Evolutionary conservation across 257 asterid genomes (phyloP).

Genomic region (Eustoma russellianum): DNA sequence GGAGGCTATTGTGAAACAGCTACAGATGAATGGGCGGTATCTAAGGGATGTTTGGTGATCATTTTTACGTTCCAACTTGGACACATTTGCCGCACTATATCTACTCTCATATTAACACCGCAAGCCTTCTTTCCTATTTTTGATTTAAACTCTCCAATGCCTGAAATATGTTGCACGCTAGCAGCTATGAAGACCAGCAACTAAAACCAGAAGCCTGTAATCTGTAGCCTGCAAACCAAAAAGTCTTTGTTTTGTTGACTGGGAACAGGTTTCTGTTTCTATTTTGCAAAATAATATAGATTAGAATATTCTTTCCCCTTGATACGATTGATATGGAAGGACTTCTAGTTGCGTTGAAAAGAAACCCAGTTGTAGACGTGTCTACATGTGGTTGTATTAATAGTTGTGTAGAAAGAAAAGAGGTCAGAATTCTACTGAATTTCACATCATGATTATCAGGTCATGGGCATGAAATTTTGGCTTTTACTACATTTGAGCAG

Average conservation of each 20-base stretch:
- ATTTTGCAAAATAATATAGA: conserved; percentile 6
- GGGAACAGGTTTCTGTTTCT: conserved; percentile 6
- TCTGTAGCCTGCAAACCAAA: conserved; percentile 7
- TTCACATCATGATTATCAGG: no score
- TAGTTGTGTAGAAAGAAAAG: conserved; percentile 3
- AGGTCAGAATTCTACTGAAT: conserved; percentile 6
- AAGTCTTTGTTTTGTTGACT: conserved; percentile 13
- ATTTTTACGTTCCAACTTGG: not conserved
- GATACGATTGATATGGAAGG: conserved; percentile 3
- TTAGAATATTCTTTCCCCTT: not conserved
- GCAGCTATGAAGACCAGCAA: conserved; percentile 4
- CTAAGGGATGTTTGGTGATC: conserved; percentile 73
- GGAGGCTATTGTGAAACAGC: conserved; percentile 60
- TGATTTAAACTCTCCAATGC: not conserved
- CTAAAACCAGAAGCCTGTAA: conserved; percentile 2
- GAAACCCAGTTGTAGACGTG: conserved; percentile 2
- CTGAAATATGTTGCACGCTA: conserved; percentile 9
- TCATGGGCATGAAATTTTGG: not conserved
- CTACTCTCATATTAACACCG: not conserved
- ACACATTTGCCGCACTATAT: conserved; percentile 2
- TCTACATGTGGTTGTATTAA: conserved; percentile 9
- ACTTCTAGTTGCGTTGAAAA: conserved; percentile 10
- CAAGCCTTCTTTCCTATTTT: not conserved
- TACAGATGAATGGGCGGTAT: conserved; percentile 68
- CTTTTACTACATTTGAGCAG: not conserved